These are phyloP conservation scores for Wallacemonas collosoma DNA, from an alignment of 208 protist species.

Conservation along the genomic window DNA sequence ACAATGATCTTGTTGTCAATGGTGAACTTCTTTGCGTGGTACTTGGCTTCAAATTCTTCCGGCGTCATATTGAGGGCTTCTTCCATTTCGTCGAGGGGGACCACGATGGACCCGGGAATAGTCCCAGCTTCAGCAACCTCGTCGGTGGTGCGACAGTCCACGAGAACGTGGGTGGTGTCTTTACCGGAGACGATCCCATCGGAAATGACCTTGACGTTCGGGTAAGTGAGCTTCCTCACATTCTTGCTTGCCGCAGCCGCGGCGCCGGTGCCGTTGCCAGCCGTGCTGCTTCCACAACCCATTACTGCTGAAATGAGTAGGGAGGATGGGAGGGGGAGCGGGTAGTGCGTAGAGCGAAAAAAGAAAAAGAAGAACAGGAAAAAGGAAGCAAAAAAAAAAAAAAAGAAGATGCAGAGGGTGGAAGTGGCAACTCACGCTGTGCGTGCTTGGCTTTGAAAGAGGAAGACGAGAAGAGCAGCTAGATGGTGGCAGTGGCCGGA, in stretches of 20 bases:
- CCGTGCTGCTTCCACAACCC: constrained; percentile 13
- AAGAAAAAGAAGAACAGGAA: neutral
- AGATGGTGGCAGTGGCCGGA: too few species aligned
- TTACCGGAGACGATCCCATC: constrained; percentile 9
- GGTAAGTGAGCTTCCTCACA: neutral
- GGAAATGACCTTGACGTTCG: constrained; percentile 1
- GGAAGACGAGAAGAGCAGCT: too few species aligned
- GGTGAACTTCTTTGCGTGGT: constrained; percentile 11
- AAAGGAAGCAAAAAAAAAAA: constrained; percentile 4
- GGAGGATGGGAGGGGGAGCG: neutral
- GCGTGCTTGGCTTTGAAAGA: too few species aligned
- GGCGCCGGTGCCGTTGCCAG: neutral
- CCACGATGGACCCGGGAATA: constrained; percentile 22
- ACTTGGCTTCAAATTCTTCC: constrained; percentile 5
- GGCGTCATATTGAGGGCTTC: neutral
- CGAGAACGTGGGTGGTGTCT: constrained; percentile 1
- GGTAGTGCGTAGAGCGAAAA: neutral
- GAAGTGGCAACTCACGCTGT: too few species aligned
- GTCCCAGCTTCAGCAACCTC: constrained; percentile 13
- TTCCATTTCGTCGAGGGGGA: constrained; percentile 15
- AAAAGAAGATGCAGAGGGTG: neutral
- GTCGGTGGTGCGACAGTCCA: constrained; percentile 19
- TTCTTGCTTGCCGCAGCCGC: neutral
- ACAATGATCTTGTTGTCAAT: constrained; percentile 17
- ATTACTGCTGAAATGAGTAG: neutral